A percentile compares a stretch with the other conserved stretches of the same genome.
phyloP scores from a whole-genome alignment of 345 rosid species.

The Pistacia integerrima region DNA sequence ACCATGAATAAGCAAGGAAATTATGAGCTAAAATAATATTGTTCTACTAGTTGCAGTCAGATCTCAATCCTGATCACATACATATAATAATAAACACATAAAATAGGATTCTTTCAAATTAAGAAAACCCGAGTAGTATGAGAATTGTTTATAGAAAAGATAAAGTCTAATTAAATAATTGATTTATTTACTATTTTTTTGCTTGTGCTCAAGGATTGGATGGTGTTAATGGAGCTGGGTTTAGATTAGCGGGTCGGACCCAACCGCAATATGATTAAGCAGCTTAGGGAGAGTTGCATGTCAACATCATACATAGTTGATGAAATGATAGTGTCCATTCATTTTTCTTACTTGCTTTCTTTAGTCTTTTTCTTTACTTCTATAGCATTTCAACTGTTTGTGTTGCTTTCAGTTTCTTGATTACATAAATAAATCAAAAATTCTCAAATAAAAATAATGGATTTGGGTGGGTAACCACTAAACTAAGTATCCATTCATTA shows the following conservation, averaged over 20 bases:
- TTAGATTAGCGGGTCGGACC: conserved; percentile 12
- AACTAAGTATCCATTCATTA: not conserved
- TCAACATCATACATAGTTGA: conserved; percentile 24
- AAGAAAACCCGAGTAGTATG: too few species aligned
- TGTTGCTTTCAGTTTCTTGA: not conserved
- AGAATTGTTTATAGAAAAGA: too few species aligned
- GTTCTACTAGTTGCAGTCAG: too few species aligned
- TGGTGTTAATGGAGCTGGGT: not conserved
- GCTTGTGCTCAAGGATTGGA: not conserved
- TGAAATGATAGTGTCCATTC: conserved; percentile 24
- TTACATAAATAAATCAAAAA: not conserved
- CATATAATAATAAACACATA: too few species aligned
- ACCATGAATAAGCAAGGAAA: too few species aligned
- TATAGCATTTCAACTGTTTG: not conserved
- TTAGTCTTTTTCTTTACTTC: not conserved
- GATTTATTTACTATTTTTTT: too few species aligned
- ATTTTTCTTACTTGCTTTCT: not conserved
- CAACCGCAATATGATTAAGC: conserved; percentile 5
- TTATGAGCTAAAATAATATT: too few species aligned
- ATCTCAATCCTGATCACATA: too few species aligned
- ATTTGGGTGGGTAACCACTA: conserved; percentile 2
- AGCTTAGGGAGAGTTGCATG: conserved; percentile 6
- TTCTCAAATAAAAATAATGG: not conserved
- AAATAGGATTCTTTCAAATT: too few species aligned
- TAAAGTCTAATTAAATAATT: too few species aligned